Percentiles rank a stretch among this genome's conserved stretches.
These are phyloP conservation scores for Carnegiea gigantea DNA, from an alignment of 179 eudicot genomes.

Conservation along the genomic window DNA sequence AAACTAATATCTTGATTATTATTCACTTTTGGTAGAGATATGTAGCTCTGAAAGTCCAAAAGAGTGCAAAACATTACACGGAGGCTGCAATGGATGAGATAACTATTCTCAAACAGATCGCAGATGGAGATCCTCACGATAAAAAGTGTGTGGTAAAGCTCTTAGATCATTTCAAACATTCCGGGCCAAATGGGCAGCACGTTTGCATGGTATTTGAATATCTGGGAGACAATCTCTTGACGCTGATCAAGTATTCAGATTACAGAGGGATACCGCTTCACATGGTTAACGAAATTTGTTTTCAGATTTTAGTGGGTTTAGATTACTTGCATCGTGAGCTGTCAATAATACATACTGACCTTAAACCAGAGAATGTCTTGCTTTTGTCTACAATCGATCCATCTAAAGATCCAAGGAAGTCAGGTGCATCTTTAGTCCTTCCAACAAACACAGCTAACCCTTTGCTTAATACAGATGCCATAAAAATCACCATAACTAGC, in stretches of 20 bases:
- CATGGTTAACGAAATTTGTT: slow-evolving; percentile 84
- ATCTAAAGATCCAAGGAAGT: slow-evolving; percentile 61
- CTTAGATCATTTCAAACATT: slow-evolving; percentile 89
- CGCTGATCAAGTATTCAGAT: slow-evolving; percentile 77
- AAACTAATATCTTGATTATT: slow-evolving; percentile 11
- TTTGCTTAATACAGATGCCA: slow-evolving; percentile 32
- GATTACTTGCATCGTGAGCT: slow-evolving; percentile 89
- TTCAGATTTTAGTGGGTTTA: slow-evolving; percentile 67
- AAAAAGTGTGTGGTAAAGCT: slow-evolving; percentile 91
- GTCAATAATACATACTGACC: slow-evolving; percentile 89
- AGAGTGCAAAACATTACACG: slow-evolving; percentile 91
- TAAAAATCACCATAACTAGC: slow-evolving; percentile 38
- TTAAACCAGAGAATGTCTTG: slow-evolving; percentile 86
- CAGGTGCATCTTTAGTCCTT: slow-evolving; percentile 62
- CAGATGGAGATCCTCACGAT: slow-evolving; percentile 83
- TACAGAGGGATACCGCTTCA: slow-evolving; percentile 79
- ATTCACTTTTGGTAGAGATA: slow-evolving; percentile 45
- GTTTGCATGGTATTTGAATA: slow-evolving; percentile 97
- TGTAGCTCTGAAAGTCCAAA: slow-evolving; percentile 89
- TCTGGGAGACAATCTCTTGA: slow-evolving; percentile 88
- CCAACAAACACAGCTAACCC: slow-evolving; percentile 52
- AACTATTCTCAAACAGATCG: slow-evolving; percentile 77
- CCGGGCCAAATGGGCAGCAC: slow-evolving; percentile 92
- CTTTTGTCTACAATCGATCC: slow-evolving; percentile 77
- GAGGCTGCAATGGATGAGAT: slow-evolving; percentile 98